Base-by-base conservation (phyloP, 1,139 yeast genomes). In the Hemisphaericaspora subhashii region DNA sequence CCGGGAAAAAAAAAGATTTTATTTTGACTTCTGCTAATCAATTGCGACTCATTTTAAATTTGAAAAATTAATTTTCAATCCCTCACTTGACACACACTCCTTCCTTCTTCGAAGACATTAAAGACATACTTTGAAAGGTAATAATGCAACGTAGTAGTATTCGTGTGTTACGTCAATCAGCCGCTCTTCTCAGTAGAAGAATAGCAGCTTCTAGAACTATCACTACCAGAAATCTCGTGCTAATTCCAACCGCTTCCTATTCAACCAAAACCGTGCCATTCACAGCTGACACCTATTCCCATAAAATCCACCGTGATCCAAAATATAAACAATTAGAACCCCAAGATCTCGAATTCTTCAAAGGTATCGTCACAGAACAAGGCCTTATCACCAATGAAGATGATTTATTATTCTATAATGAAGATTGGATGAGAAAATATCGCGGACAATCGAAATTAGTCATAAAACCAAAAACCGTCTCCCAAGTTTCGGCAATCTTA, bases 391-490 rank as follows among this genome's bases (percentile, higher is more conserved):
- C 77, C 4, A 78, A 77, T 44, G 62, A 63, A 10, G 83, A 80
- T 36, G 95, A 86, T 53, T 68, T 90, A 37, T 74, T 77, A 25
- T 78, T 77, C 45, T 88, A 67, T 70, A 92, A 92, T 56, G 94
- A 86, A 58, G 98, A 92, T 61, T 88, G 96, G 94, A 92, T 90
- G 97, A 77, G 89, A 58, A 92, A 92, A 64, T 92, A 90, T 64
- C 74, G 81, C 44, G 98, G 98, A 14, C 88, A 86, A 57, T 83
- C 96, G 1, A 72, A 77, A 53, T 63, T 92, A 36, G 90, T 89
- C 3, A 71, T 92, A 50, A 88, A 86, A 57, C 98, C 98, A 27
- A 85, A 84, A 54, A 77, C 86, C 13, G 80, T 89, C 2, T 80
- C 84, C 44, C 94, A 92, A 60, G 83, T 92, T 15, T 74, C 92